Conservation (phyloP, 225 moss, liverwort and hornwort species). For the Antitrichia curtipendula region DNA sequence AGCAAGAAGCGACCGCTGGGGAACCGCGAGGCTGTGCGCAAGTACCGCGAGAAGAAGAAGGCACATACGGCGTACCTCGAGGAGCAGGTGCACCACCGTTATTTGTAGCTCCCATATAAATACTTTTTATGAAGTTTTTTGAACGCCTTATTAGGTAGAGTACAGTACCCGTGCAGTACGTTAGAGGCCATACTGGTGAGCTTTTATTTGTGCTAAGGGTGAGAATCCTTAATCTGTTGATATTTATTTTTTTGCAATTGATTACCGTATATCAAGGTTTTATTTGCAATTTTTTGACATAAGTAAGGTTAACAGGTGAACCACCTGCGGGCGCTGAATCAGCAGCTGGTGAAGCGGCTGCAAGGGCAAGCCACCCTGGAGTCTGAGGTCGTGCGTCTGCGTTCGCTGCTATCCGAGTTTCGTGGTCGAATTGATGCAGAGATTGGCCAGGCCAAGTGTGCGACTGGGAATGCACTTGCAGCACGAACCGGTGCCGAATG, state of each 20-base stretch:
- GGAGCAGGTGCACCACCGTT: slow-evolving; percentile 37
- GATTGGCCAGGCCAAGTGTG: slow-evolving; percentile 19
- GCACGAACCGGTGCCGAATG: slow-evolving; percentile 6
- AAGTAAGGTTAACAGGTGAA: slow-evolving; percentile 13
- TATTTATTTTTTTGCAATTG: neutral
- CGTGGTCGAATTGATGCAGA: slow-evolving; percentile 66
- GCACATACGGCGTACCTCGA: slow-evolving; percentile 88
- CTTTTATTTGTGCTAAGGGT: neutral
- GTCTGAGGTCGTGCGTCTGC: slow-evolving; percentile 61
- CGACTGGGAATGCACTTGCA: neutral
- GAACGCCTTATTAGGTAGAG: neutral
- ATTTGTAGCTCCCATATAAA: neutral
- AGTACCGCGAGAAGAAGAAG: slow-evolving; percentile 99
- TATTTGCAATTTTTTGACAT: neutral
- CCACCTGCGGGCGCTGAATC: slow-evolving; percentile 53
- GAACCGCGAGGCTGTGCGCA: slow-evolving; percentile 93
- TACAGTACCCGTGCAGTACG: neutral
- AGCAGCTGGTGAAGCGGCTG: slow-evolving; percentile 87
- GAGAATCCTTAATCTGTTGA: neutral
- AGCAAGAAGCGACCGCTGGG: slow-evolving; percentile 84
- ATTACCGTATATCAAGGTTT: neutral
- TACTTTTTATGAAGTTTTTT: neutral
- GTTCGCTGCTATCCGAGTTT: slow-evolving; percentile 43
- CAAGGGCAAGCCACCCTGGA: slow-evolving; percentile 66
- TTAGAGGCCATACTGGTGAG: neutral